Percentiles rank a stretch among this genome's conserved stretches.
These are phyloP conservation scores for Phytophthora tentaculata DNA, from an alignment of 352 stramenopile genomes.

Conservation along the genomic window DNA sequence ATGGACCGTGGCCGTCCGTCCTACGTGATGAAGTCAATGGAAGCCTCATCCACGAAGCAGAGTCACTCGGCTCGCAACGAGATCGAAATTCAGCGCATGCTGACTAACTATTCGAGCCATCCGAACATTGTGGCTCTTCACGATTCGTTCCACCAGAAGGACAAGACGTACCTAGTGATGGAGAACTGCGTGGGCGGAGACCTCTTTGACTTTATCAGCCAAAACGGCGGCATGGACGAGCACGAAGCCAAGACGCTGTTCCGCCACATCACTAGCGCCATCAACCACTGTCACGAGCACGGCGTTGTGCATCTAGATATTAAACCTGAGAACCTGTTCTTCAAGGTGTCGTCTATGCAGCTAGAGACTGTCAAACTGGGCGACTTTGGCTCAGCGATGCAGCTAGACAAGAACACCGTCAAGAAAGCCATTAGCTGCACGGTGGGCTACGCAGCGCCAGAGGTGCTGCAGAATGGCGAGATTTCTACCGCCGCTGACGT, in stretches of 20 bases:
- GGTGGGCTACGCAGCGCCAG: slow-evolving; percentile 75
- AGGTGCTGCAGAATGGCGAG: slow-evolving; percentile 59
- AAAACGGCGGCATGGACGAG: slow-evolving; percentile 61
- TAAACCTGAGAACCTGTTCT: slow-evolving; percentile 84
- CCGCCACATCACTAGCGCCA: slow-evolving; percentile 53
- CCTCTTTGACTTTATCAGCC: slow-evolving; percentile 64
- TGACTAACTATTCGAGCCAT: slow-evolving; percentile 77
- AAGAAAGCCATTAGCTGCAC: slow-evolving; percentile 67
- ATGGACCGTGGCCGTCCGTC: slow-evolving; percentile 59
- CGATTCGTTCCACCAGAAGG: slow-evolving; percentile 68
- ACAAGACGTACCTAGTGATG: slow-evolving; percentile 67
- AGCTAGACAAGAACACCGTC: slow-evolving; percentile 43
- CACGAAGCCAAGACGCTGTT: slow-evolving; percentile 55
- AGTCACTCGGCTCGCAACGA: slow-evolving; percentile 59
- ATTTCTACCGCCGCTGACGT: slow-evolving; percentile 73
- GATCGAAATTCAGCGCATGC: slow-evolving; percentile 65
- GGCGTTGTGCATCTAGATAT: slow-evolving; percentile 78
- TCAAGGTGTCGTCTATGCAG: slow-evolving; percentile 56
- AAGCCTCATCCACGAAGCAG: slow-evolving; percentile 54
- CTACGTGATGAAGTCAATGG: slow-evolving; percentile 74
- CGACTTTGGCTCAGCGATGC: slow-evolving; percentile 74
- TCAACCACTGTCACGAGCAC: slow-evolving; percentile 64
- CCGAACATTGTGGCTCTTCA: slow-evolving; percentile 71
- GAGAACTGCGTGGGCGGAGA: slow-evolving; percentile 72
- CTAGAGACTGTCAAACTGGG: slow-evolving; percentile 65